Evolutionary conservation across 305 asterid species (phyloP).

Genomic region (Fraxinus angustifolia): DNA sequence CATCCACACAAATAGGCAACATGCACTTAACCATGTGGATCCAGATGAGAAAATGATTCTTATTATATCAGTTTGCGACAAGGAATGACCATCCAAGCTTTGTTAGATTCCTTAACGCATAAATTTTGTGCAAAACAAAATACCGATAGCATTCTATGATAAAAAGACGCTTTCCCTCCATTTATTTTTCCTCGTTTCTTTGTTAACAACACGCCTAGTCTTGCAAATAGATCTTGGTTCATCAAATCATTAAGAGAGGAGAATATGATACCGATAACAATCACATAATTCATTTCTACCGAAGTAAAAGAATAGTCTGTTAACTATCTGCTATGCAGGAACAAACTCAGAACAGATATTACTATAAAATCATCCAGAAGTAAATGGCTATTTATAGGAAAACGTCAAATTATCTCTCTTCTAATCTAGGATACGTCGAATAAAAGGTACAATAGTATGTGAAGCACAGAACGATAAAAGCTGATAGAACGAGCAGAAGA

Average conservation of each 20-base stretch:
- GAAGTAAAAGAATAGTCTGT: not conserved
- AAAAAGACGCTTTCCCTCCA: not conserved
- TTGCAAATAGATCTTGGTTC: not conserved
- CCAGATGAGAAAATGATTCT: not conserved
- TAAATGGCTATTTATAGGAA: not conserved
- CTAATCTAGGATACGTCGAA: not conserved
- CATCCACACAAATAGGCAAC: not conserved
- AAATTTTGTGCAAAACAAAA: not conserved
- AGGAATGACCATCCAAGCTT: not conserved
- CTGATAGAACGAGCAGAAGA: not conserved
- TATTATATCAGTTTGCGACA: not conserved
- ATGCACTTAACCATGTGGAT: not conserved
- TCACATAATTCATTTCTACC: not conserved
- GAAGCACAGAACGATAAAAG: not conserved
- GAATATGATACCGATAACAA: not conserved
- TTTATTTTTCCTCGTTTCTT: not conserved
- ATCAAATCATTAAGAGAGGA: not conserved
- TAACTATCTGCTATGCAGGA: not conserved
- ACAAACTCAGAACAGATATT: slow-evolving; percentile 1
- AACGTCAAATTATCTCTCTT: slow-evolving; percentile 7
- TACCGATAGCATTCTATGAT: not conserved
- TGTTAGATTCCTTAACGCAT: not conserved
- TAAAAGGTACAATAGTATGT: slow-evolving; percentile 3
- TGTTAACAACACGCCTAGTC: not conserved
- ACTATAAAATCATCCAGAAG: not conserved